phyloP scores from a whole-genome alignment of 2,329 filamentous ascomycete species.

The Exophiala bonariae region DNA sequence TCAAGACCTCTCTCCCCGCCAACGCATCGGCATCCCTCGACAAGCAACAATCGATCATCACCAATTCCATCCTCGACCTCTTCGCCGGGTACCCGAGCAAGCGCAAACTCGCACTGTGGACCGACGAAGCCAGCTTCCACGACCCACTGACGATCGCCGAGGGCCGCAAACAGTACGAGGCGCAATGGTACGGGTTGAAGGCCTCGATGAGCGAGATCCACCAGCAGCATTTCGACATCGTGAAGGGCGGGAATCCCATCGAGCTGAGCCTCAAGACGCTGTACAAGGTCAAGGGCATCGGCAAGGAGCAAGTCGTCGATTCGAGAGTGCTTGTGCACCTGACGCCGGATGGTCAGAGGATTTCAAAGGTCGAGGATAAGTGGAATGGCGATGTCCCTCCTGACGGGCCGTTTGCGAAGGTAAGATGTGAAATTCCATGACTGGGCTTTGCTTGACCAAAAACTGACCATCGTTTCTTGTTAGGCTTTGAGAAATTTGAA shows the following conservation, averaged over 20 bases:
- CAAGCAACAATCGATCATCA: slow-evolving; percentile 53
- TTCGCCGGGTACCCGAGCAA: slow-evolving; percentile 46
- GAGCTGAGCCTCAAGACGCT: slow-evolving; percentile 53
- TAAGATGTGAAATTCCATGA: slow-evolving; percentile 40
- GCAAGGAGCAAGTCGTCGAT: slow-evolving; percentile 51
- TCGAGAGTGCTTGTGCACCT: slow-evolving; percentile 51
- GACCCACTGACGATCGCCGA: slow-evolving; percentile 60
- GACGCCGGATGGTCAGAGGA: slow-evolving; percentile 44
- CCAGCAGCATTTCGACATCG: slow-evolving; percentile 56
- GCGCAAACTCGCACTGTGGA: slow-evolving; percentile 48
- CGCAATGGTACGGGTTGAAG: slow-evolving; percentile 62
- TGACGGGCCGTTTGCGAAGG: slow-evolving; percentile 51
- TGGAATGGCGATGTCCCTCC: slow-evolving; percentile 55
- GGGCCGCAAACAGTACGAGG: slow-evolving; percentile 54
- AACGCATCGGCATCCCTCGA: slow-evolving; percentile 54
- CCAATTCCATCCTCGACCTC: slow-evolving; percentile 62
- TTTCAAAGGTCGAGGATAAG: slow-evolving; percentile 54
- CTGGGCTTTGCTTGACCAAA: background rate
- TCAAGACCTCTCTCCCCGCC: slow-evolving; percentile 34
- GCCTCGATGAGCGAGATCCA: slow-evolving; percentile 59
- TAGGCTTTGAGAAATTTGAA: slow-evolving; percentile 25
- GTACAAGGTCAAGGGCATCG: slow-evolving; percentile 54
- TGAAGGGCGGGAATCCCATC: slow-evolving; percentile 59
- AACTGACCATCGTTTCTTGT: background rate
- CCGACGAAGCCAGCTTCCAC: slow-evolving; percentile 56